Evolutionary conservation across 169 alveolate species (phyloP).

Genomic region (Cardiosporidium cionae): DNA sequence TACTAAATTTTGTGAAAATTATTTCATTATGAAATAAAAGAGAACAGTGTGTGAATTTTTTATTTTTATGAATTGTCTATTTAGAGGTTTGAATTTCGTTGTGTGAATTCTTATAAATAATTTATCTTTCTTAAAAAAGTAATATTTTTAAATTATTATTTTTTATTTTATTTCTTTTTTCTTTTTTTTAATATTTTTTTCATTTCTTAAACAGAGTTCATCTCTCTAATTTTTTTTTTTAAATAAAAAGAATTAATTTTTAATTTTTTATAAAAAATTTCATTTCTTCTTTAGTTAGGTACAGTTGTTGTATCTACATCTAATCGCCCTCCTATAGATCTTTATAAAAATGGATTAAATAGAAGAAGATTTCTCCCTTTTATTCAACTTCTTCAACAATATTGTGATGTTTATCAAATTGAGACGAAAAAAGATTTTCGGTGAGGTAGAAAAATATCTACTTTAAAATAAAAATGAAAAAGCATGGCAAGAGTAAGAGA

Average conservation of each 20-base stretch:
- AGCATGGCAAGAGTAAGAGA: neutral
- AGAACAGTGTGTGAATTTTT: too few relatives aligned
- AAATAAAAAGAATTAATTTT: neutral
- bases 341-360: conserved; percentile 66
- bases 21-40: too few relatives aligned
- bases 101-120: too few relatives aligned
- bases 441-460: neutral
- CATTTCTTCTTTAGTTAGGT: conserved; percentile 29
- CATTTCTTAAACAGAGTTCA: neutral
- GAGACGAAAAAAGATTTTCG: conserved; percentile 26
- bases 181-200: too few relatives aligned
- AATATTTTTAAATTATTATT: too few relatives aligned
- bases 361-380: conserved; percentile 69
- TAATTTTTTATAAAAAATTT: neutral
- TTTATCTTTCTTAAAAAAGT: too few relatives aligned
- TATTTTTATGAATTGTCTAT: too few relatives aligned
- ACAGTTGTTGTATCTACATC: conserved; percentile 58
- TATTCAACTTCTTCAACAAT: conserved; percentile 28
- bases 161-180: neutral
- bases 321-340: conserved; percentile 75
- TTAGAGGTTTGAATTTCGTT: too few relatives aligned
- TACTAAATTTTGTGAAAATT: too few relatives aligned
- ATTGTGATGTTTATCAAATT: conserved; percentile 14
- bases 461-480: neutral
- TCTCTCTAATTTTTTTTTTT: neutral